Evolutionary conservation across 139 green algal species (phyloP).

Genomic region (Chlorella sp.): DNA sequence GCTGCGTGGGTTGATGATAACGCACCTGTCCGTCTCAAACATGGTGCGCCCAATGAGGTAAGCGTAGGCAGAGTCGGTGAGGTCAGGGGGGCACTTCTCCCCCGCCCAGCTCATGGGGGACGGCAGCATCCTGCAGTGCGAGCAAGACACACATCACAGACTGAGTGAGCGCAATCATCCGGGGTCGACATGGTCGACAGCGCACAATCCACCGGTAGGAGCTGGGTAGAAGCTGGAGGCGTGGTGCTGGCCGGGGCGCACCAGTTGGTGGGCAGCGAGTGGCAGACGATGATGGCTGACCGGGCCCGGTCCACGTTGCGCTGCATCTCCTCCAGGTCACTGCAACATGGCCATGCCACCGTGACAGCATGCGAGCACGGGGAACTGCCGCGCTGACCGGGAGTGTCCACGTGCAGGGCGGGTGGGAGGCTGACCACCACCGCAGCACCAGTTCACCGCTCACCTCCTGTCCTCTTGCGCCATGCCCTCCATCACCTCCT

Average conservation of each 20-base stretch:
- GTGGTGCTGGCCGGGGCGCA: no score
- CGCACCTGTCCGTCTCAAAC: constrained; percentile 54
- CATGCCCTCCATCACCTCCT: constrained; percentile 14
- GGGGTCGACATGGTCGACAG: no score
- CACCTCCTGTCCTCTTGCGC: constrained; percentile 8
- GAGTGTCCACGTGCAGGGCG: not conserved
- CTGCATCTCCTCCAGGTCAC: not conserved
- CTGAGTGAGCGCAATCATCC: no score
- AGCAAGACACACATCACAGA: not conserved
- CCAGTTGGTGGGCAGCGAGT: constrained; percentile 40
- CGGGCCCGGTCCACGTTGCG: not conserved
- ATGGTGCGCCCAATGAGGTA: constrained; percentile 52
- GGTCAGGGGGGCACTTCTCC: constrained; percentile 36
- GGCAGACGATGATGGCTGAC: constrained; percentile 28
- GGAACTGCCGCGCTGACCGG: not conserved
- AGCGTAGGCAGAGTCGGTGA: constrained; percentile 4
- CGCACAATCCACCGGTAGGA: no score
- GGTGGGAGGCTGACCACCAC: not conserved
- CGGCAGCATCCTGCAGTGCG: not conserved
- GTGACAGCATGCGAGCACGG: not conserved
- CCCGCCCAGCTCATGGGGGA: not conserved
- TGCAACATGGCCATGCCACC: not conserved
- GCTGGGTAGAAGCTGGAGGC: no score
- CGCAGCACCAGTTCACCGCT: not conserved
- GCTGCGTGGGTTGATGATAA: no score